These are phyloP conservation scores for Schizothecium vesticola DNA, from an alignment of 495 filamentous ascomycete species.

Conservation along the genomic window DNA sequence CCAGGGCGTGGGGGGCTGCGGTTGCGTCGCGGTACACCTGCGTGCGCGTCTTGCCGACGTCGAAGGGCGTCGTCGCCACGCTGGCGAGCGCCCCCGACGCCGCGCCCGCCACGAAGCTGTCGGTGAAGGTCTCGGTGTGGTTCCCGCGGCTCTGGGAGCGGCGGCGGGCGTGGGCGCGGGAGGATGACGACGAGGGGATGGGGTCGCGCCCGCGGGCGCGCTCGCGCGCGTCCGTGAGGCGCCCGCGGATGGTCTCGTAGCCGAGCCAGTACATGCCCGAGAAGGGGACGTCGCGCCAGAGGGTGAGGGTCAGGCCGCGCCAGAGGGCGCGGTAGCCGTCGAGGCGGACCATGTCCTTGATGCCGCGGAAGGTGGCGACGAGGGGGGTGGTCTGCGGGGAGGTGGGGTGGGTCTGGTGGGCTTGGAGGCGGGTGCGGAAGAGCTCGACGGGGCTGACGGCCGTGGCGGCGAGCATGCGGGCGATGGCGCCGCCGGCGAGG, in stretches of 20 bases:
- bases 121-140: constrained; percentile 67
- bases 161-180: constrained; percentile 27
- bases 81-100: constrained; percentile 77
- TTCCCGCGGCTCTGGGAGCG: constrained; percentile 49
- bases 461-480: constrained; percentile 73
- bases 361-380: constrained; percentile 63
- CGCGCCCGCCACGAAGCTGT: constrained; percentile 84
- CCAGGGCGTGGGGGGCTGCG: constrained; percentile 28
- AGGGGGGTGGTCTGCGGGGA: constrained; percentile 46
- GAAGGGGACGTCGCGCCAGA: constrained; percentile 97
- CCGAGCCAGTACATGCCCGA: constrained; percentile 98
- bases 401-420: constrained; percentile 24
- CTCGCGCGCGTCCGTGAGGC: constrained; percentile 58
- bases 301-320: constrained; percentile 85
- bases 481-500: constrained; percentile 69
- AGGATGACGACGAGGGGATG: constrained; percentile 16
- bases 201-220: constrained; percentile 30
- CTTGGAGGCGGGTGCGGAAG: constrained; percentile 89
- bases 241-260: constrained; percentile 74
- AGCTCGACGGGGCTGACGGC: constrained; percentile 90
- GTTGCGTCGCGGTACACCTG: constrained; percentile 63
- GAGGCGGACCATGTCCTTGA: constrained; percentile 69
- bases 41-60: constrained; percentile 92
- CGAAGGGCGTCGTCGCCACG: constrained; percentile 90
- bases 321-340: constrained; percentile 80